Percentiles rank a stretch among this genome's conserved stretches.
These are phyloP conservation scores for Pseudomonodictys pantanalensis DNA, from an alignment of 495 filamentous ascomycete species.

Conservation along the genomic window DNA sequence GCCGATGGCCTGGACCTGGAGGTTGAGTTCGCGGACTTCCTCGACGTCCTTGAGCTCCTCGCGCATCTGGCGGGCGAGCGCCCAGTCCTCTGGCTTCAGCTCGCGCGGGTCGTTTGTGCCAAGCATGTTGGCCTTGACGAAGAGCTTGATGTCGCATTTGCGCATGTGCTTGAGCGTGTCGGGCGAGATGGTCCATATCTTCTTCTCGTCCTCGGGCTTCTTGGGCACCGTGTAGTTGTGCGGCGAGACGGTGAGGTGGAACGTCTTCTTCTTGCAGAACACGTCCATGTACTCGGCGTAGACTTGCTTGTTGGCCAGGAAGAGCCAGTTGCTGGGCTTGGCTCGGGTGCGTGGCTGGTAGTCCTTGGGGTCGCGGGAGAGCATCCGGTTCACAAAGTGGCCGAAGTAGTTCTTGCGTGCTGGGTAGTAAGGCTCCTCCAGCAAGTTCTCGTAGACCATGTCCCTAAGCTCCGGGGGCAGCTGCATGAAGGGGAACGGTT, in stretches of 20 bases:
- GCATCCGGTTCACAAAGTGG: neutral
- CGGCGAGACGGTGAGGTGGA: slow-evolving; percentile 26
- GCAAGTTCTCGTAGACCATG: slow-evolving; percentile 24
- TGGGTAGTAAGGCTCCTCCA: slow-evolving; percentile 30
- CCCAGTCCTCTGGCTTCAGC: slow-evolving; percentile 20
- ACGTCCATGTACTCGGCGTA: slow-evolving; percentile 30
- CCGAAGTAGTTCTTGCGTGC: neutral
- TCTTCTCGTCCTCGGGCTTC: neutral
- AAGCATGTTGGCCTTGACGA: slow-evolving; percentile 29
- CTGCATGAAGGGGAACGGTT: slow-evolving; percentile 29
- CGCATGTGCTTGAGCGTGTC: slow-evolving; percentile 15
- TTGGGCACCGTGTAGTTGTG: slow-evolving; percentile 12
- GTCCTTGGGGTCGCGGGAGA: neutral
- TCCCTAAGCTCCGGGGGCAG: slow-evolving; percentile 27
- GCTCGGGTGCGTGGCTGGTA: neutral
- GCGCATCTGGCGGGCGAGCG: slow-evolving; percentile 24
- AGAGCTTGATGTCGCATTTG: slow-evolving; percentile 27
- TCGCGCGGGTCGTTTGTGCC: slow-evolving; percentile 25
- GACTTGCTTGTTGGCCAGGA: slow-evolving; percentile 26
- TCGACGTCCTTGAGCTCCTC: slow-evolving; percentile 11
- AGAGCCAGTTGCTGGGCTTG: slow-evolving; percentile 18
- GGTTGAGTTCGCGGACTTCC: slow-evolving; percentile 20
- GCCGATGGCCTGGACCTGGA: slow-evolving; percentile 31
- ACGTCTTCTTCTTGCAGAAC: slow-evolving; percentile 20
- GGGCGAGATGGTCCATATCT: slow-evolving; percentile 17